Conservation (phyloP, 2,329 filamentous ascomycete genomes). For the Trichoderma cornu-damae region DNA sequence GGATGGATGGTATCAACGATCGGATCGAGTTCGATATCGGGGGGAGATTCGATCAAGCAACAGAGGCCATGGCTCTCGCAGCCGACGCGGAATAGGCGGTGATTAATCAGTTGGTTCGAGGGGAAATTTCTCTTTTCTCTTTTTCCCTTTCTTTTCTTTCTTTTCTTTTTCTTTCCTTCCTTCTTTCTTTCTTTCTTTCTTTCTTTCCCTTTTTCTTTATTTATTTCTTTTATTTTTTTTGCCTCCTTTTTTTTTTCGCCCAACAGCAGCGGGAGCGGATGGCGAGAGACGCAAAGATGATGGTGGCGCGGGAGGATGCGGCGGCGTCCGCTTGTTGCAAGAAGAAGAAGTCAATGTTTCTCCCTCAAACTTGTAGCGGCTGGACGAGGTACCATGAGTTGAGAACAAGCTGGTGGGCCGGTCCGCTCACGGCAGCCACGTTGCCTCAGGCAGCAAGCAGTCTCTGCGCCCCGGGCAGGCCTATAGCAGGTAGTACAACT, state of each 20-base stretch:
- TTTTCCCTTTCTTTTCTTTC: too few species aligned
- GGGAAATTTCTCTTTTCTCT: neutral
- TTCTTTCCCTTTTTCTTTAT: too few species aligned
- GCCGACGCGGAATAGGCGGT: slow-evolving; percentile 8
- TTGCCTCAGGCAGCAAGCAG: slow-evolving; percentile 15
- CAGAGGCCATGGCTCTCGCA: slow-evolving; percentile 37
- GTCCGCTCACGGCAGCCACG: slow-evolving; percentile 15
- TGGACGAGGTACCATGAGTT: slow-evolving; percentile 14
- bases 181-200: too few species aligned
- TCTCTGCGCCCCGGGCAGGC: too few species aligned
- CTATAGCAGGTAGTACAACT: too few species aligned
- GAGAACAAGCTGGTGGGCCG: slow-evolving; percentile 10
- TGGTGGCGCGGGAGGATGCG: slow-evolving; percentile 18
- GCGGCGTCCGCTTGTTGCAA: slow-evolving; percentile 4
- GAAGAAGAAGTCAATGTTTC: neutral
- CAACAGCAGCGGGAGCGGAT: slow-evolving; percentile 14
- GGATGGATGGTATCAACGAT: slow-evolving; percentile 2
- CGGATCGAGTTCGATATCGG: slow-evolving; percentile 1
- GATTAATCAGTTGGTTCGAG: slow-evolving; percentile 6
- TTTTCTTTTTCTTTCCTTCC: too few species aligned
- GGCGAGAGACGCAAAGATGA: slow-evolving; percentile 13
- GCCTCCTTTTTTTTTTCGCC: too few species aligned
- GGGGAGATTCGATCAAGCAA: slow-evolving; percentile 29
- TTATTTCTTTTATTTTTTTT: too few species aligned
- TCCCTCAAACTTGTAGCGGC: slow-evolving; percentile 19